These are phyloP conservation scores for Trichoderma polysporum DNA, from an alignment of 2,329 filamentous ascomycete species.

Conservation along the genomic window DNA sequence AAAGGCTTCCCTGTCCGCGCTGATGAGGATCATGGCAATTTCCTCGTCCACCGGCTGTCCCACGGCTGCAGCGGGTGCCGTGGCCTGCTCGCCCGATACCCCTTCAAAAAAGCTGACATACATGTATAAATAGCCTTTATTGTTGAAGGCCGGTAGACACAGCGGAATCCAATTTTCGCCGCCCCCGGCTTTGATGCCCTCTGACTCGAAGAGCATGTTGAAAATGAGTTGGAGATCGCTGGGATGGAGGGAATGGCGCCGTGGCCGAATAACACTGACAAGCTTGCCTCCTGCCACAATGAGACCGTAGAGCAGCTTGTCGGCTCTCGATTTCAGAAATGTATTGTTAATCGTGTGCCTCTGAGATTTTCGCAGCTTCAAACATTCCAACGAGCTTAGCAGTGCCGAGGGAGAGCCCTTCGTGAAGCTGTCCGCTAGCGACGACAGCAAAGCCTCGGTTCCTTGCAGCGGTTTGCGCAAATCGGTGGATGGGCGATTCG, in stretches of 20 bases:
- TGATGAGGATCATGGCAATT: constrained; percentile 90
- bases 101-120: constrained; percentile 92
- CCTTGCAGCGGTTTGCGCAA: constrained; percentile 85
- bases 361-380: constrained; percentile 88
- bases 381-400: constrained; percentile 85
- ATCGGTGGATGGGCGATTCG: constrained; percentile 88
- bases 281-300: constrained; percentile 90
- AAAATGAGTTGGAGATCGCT: constrained; percentile 96
- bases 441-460: constrained; percentile 86
- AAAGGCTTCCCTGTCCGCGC: constrained; percentile 89
- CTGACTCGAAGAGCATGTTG: constrained; percentile 98
- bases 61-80: constrained; percentile 56
- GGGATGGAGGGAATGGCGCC: constrained; percentile 92
- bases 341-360: constrained; percentile 82
- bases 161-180: constrained; percentile 98
- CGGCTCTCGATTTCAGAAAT: constrained; percentile 74
- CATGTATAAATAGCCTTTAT: constrained; percentile 95
- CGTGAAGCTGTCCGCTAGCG: constrained; percentile 91
- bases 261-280: constrained; percentile 91
- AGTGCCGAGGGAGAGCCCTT: constrained; percentile 86
- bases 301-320: constrained; percentile 84
- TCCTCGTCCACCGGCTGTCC: constrained; percentile 68
- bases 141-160: constrained; percentile 96
- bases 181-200: constrained; percentile 81
- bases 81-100: constrained; percentile 42